Percentiles rank a stretch among this genome's conserved stretches.
These are phyloP conservation scores for Hypoxylon intermedium DNA, from an alignment of 495 filamentous ascomycete species.

Conservation along the genomic window DNA sequence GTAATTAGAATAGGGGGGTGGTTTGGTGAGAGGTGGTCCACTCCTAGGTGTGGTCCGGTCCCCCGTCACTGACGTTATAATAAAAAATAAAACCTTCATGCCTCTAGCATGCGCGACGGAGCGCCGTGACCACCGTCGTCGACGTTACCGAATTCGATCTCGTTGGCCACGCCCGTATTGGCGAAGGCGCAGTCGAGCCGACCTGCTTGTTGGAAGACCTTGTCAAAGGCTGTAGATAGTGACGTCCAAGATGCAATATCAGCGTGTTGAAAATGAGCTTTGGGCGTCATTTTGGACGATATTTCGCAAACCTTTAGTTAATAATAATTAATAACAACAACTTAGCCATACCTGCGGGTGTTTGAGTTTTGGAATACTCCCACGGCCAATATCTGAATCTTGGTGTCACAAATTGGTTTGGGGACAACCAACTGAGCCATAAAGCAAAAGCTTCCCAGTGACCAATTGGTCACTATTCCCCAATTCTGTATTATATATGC, in stretches of 20 bases:
- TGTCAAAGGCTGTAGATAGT: neutral
- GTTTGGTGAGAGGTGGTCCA: too few relatives aligned
- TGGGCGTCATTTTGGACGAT: neutral
- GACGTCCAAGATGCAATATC: neutral
- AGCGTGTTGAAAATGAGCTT: neutral
- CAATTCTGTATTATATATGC: neutral
- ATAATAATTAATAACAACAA: neutral
- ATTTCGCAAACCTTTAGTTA: neutral
- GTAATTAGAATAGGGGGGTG: too few relatives aligned
- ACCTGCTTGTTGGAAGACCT: neutral
- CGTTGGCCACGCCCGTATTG: neutral
- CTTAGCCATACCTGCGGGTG: neutral
- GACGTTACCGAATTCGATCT: neutral
- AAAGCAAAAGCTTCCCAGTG: too few relatives aligned
- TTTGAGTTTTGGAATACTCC: neutral
- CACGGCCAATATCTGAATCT: neutral
- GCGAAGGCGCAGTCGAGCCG: neutral
- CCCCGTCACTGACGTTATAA: too few relatives aligned
- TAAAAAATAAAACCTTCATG: neutral
- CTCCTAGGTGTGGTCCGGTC: too few relatives aligned
- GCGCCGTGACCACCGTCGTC: neutral
- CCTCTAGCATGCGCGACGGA: neutral
- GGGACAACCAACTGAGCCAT: neutral
- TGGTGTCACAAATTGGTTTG: neutral
- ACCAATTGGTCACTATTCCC: too few relatives aligned